Evolutionary conservation across 2,329 filamentous ascomycete genomes (phyloP), one percentile per base, ranked within the genome.

Genomic region (Colletotrichum phormii): DNA sequence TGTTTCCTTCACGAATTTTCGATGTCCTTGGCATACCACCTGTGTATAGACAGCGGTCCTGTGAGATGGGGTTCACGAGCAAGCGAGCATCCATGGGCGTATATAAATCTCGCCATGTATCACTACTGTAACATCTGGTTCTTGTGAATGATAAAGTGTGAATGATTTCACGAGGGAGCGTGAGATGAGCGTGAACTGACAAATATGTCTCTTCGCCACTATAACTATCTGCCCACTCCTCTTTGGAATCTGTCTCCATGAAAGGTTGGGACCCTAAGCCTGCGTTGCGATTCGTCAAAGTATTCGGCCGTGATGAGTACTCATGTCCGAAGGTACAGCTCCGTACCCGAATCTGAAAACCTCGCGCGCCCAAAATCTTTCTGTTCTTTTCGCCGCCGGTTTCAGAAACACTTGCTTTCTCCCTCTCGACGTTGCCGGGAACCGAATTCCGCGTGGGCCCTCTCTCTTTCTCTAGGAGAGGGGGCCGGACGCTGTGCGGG

Each of bases 81-180:
- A 60, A 46, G 53, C 42, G 18, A 66, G 62, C 24, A 37, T 67
- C 24, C 46, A 54, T 35, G 67, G 42, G 18, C 46, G 29, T 68
- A 54, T 53, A 63, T 15, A 53, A 53, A 13, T 4, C 37, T 67
- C 46, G 22, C 51, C 11, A 26, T 54, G 8, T 51, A 11, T 24
- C 15, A 8, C 15, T 22, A 11, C 4, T 53, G 29, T 15, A 35
- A 35, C 12, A 24, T 22, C 11, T 26, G 18, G 8, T 22, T 49
- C 18, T 22, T 49, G 42, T 49, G 18, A 49, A 11, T 49, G 18
- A 22, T 8, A n/a, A 22, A 49, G 8, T 49, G 8, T 22, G 11
- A 49, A 49, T 4, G 18, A 49, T 22, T 12, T 5, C 42, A 49
- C 42, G 18, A 49, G 7, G 42, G 9, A n/a, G 18, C 7, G 18